Evolutionary conservation across 1,284 basidiomycete genomes (phyloP).

Genomic region (Fomitopsis pinicola): DNA sequence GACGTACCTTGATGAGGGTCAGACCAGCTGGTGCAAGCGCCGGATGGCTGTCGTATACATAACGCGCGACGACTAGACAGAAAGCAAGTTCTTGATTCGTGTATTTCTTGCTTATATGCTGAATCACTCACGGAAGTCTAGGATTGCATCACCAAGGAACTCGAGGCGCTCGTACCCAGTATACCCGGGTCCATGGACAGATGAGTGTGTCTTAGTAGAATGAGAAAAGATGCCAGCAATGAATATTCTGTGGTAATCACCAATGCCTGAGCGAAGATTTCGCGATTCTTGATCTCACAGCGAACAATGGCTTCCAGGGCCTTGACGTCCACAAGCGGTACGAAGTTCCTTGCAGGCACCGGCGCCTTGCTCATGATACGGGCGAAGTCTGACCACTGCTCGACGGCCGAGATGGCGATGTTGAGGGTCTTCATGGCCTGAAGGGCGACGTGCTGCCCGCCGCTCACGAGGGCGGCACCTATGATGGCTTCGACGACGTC

Average conservation of each 20-base stretch:
- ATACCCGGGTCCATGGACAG: slow-evolving; percentile 46
- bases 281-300: slow-evolving; percentile 52
- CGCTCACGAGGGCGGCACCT: slow-evolving; percentile 72
- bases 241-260: slow-evolving; percentile 35
- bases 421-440: slow-evolving; percentile 57
- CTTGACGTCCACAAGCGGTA: slow-evolving; percentile 36
- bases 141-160: slow-evolving; percentile 78
- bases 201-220: slow-evolving; percentile 54
- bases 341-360: slow-evolving; percentile 24
- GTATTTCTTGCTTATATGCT: not conserved
- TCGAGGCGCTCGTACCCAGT: slow-evolving; percentile 71
- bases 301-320: slow-evolving; percentile 63
- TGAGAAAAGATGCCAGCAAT: not conserved
- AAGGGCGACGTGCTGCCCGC: slow-evolving; percentile 61
- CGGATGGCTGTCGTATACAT: slow-evolving; percentile 62
- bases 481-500: slow-evolving; percentile 81
- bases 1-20: slow-evolving; percentile 66
- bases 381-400: slow-evolving; percentile 68
- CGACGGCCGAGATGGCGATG: slow-evolving; percentile 55
- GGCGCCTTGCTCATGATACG: slow-evolving; percentile 42
- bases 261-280: slow-evolving; percentile 67
- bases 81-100: not conserved
- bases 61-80: slow-evolving; percentile 61
- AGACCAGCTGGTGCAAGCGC: slow-evolving; percentile 65
- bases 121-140: slow-evolving; percentile 63